Evolutionary conservation across 768 basidiomycete species (phyloP).

Genomic region (Kwoniella shandongensis): DNA sequence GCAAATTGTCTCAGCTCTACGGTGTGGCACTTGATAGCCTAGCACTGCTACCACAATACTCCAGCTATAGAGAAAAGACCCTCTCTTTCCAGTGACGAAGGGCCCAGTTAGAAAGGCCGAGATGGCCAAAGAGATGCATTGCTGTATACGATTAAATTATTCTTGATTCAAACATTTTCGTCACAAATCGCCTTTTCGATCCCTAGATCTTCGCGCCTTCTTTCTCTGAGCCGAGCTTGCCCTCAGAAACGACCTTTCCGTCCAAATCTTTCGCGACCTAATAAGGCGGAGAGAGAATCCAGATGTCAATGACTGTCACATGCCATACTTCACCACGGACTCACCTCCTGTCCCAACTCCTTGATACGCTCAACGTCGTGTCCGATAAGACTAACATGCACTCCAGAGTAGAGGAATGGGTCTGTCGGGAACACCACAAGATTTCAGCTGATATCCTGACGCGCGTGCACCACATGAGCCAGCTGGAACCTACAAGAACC

Average conservation of each 20-base stretch:
- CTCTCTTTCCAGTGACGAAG: too few species aligned
- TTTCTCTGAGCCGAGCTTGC: slow-evolving; percentile 45
- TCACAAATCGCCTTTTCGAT: too few species aligned
- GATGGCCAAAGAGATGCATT: too few species aligned
- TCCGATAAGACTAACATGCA: slow-evolving; percentile 68
- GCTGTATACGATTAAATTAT: too few species aligned
- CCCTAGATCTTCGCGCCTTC: too few species aligned
- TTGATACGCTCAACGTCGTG: slow-evolving; percentile 53
- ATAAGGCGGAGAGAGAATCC: too few species aligned
- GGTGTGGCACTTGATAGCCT: too few species aligned
- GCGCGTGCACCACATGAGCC: background rate
- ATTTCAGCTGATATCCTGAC: background rate
- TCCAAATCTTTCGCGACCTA: slow-evolving; percentile 54
- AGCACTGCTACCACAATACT: too few species aligned
- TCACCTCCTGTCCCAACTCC: slow-evolving; percentile 54
- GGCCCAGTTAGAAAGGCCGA: too few species aligned
- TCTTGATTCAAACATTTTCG: too few species aligned
- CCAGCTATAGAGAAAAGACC: too few species aligned
- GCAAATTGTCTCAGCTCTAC: too few species aligned
- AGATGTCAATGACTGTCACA: background rate
- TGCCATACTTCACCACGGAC: slow-evolving; percentile 7
- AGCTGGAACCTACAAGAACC: slow-evolving; percentile 68
- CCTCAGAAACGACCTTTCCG: slow-evolving; percentile 53
- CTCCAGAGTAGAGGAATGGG: slow-evolving; percentile 57
- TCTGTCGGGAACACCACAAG: slow-evolving; percentile 31